phyloP scores from a whole-genome alignment of 2,329 filamentous ascomycete species.

The Pezicula rhizophila region DNA sequence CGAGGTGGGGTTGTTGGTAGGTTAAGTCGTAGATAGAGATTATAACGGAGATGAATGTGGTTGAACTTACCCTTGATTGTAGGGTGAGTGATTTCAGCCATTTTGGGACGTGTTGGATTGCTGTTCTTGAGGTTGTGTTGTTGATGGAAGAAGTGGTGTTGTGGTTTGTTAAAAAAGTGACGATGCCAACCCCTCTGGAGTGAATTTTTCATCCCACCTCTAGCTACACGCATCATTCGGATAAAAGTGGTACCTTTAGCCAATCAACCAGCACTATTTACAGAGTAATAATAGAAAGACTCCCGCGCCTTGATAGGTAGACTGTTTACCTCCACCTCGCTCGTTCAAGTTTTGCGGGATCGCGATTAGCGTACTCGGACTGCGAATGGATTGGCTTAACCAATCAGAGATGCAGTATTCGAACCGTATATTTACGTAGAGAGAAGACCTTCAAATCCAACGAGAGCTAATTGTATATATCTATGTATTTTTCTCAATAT shows the following conservation, averaged over 20 bases:
- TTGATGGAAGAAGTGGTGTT: background rate
- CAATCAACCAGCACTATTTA: background rate
- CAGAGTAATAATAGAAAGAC: too few species aligned
- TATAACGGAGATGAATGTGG: background rate
- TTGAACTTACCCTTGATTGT: constrained; percentile 50
- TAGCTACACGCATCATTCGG: background rate
- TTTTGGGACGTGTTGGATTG: constrained; percentile 42
- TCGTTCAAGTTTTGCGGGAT: too few species aligned
- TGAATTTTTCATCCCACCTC: constrained; percentile 2
- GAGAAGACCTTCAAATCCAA: too few species aligned
- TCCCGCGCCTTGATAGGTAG: too few species aligned
- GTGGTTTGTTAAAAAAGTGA: background rate
- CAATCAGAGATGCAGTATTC: too few species aligned
- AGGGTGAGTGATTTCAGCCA: constrained; percentile 50
- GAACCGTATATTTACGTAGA: too few species aligned
- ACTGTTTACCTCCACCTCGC: too few species aligned
- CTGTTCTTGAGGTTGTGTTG: background rate
- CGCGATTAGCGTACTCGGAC: too few species aligned
- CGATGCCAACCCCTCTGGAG: background rate
- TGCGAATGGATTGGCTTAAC: too few species aligned
- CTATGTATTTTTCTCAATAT: too few species aligned
- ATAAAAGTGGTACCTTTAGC: background rate
- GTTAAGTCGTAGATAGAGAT: background rate
- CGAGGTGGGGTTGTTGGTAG: constrained; percentile 15
- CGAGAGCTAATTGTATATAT: too few species aligned